These are phyloP conservation scores for Ustilago curta DNA, from an alignment of 1,284 basidiomycete species.

Conservation along the genomic window DNA sequence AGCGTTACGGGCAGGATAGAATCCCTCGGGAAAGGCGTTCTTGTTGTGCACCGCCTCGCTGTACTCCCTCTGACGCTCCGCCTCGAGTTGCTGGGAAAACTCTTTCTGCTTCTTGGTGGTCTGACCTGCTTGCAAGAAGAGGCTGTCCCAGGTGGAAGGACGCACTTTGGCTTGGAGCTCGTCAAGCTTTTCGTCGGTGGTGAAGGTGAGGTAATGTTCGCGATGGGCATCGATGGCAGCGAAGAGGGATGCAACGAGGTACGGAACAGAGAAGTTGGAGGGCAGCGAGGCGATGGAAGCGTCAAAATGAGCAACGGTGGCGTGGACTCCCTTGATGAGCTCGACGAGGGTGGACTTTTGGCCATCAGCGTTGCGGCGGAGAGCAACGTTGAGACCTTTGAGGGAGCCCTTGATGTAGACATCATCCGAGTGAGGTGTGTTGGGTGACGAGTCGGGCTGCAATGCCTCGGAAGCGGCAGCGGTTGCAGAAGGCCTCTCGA, in stretches of 20 bases:
- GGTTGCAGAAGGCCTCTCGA: conserved; percentile 17
- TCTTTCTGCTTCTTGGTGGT: conserved; percentile 49
- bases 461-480: neutral
- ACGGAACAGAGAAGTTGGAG: conserved; percentile 19
- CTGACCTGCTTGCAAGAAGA: conserved; percentile 47
- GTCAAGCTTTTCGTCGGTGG: conserved; percentile 81
- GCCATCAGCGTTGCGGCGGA: conserved; percentile 33
- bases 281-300: conserved; percentile 22
- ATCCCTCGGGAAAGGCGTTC: conserved; percentile 36
- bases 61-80: conserved; percentile 35
- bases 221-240: conserved; percentile 47
- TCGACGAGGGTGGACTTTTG: conserved; percentile 38
- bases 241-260: conserved; percentile 38
- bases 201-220: conserved; percentile 71
- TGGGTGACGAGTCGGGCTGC: neutral
- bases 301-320: conserved; percentile 43
- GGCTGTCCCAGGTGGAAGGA: conserved; percentile 47
- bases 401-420: conserved; percentile 48
- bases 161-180: conserved; percentile 71
- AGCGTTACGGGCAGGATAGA: conserved; percentile 27
- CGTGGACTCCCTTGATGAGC: conserved; percentile 40
- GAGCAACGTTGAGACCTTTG: conserved; percentile 34
- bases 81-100: conserved; percentile 44
- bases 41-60: conserved; percentile 44
- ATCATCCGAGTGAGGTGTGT: conserved; percentile 19